Evolutionary conservation across 164 flowering plant genomes (phyloP), one percentile per base, ranked within the genome.

Genomic region (Amborella trichopoda): DNA sequence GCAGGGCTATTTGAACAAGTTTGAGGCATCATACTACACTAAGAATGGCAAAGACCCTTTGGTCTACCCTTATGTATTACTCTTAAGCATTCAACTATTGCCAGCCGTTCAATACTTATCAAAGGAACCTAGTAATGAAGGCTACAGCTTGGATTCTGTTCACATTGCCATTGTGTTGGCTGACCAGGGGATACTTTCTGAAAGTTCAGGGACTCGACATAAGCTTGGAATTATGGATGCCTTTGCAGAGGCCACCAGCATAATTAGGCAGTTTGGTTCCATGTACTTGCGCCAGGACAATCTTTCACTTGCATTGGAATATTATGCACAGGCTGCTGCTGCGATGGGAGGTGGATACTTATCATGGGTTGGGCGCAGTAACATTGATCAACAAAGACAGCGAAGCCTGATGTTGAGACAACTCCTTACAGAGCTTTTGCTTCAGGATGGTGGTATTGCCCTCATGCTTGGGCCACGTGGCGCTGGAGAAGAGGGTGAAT

Each of bases 241-340:
- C 51, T 71, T 66, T 66, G 91, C 96, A 10, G 99, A 87, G 70
- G 80, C 73, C 42, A 66, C 96, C 46, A 75, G 85, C 65, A 64
- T 91, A 26, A 83, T 91, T 60, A 74, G 85, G 69, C 96, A 91
- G 69, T 84, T 81, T 70, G 99, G 96, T 34, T 71, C 95, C n/a
- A 59, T 62, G 23, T 82, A 70, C 61, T 60, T 78, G 34, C 83
- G 81, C 22, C 52, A 65, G 23, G 96, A 82, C 39, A 54, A 83
- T 59, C 80, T 83, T 46, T 51, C 75, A 20, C 64, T 72, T 70
- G 76, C 93, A 53, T 48, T 91, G 62, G 99, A 91, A 52, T 91
- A 91, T 57, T 91, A 75, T 74, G 93, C 81, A 26, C 99, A 91
- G 65, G 90, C 99, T 61, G 94, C 95, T 58, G 90, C 95, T 43